phyloP scores from a whole-genome alignment of 345 rosid species.

The Citrus hindsii region DNA sequence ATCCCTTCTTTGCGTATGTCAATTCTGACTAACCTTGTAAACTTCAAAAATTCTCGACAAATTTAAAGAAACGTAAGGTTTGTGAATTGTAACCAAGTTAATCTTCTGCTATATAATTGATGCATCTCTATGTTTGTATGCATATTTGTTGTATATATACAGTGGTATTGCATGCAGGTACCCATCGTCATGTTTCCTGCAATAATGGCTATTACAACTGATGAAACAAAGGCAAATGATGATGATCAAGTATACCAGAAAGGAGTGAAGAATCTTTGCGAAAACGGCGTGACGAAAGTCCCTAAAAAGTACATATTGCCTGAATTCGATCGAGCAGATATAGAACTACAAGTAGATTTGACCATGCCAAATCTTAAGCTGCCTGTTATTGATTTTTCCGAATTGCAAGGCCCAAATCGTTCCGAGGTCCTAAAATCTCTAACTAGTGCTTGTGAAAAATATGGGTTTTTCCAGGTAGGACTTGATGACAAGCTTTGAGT shows the following conservation, averaged over 20 bases:
- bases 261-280: constrained; percentile 75
- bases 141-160: too few relatives aligned
- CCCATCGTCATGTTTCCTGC: constrained; percentile 45
- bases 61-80: too few relatives aligned
- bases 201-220: constrained; percentile 26
- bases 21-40: too few relatives aligned
- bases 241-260: constrained; percentile 38
- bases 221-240: constrained; percentile 23
- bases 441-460: constrained; percentile 57
- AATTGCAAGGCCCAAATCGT: constrained; percentile 56
- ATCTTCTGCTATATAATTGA: too few relatives aligned
- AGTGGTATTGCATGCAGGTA: too few relatives aligned
- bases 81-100: too few relatives aligned
- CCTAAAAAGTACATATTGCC: constrained; percentile 73
- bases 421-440: constrained; percentile 45
- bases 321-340: constrained; percentile 43
- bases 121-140: too few relatives aligned
- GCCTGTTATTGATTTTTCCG: constrained; percentile 71
- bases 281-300: constrained; percentile 48
- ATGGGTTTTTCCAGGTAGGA: constrained; percentile 80
- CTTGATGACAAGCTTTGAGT: not conserved
- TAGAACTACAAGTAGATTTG: not conserved
- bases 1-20: too few relatives aligned
- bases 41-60: too few relatives aligned
- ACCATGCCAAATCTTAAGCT: constrained; percentile 41